Base-by-base conservation (phyloP, 495 filamentous ascomycete species). In the Aspergillus kassunensis region DNA sequence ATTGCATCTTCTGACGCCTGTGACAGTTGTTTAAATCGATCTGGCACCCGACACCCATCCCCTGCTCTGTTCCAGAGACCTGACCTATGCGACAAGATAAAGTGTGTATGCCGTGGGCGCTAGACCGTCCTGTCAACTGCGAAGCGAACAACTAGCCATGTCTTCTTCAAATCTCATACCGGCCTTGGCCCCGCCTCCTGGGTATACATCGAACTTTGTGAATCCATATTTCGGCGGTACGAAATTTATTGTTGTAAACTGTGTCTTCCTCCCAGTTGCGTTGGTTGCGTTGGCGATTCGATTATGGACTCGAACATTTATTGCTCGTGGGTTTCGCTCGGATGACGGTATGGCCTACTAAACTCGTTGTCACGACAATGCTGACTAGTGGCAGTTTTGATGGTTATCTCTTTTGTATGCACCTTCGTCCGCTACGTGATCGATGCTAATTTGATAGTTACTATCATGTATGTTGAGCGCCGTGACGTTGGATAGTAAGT, bases 341-440 rank as follows among this genome's bases (percentile, higher is more conserved):
- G 71, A 73, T 61, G 73, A 74, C 52, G 69, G 73, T 72, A 44
- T 48, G 69, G 64, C 13, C 4, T 11, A 6, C 11, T 29, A 6
- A 2, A 18, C 18, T 5, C 10, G 10, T 21, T 20, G 10, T 15
- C 31, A 2, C 27, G 27, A 13, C 7, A 16, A 1, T 36, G 21
- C 42, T 61, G 45, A 59, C 46, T n/a, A 3, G 3, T 24, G 18
- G 6, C 25, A 72, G 69, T 57, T 51, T 48, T 68, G 11, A 67
- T 66, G 59, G 55, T 65, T 30, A 19, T 57, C 0, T 57, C 70
- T 8, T 55, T 67, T 51, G 69, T 68, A 66, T 54, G 64, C 31
- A 15, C n/a, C 16, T 5, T 21, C 12, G 30, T 34, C 36, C 27
- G 20, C 18, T 5, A 27, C 18, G 11, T 27, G 24, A 13, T 16